Evolutionary conservation across 495 filamentous ascomycete genomes (phyloP).

Genomic region (Hyaloscypha bicolor): DNA sequence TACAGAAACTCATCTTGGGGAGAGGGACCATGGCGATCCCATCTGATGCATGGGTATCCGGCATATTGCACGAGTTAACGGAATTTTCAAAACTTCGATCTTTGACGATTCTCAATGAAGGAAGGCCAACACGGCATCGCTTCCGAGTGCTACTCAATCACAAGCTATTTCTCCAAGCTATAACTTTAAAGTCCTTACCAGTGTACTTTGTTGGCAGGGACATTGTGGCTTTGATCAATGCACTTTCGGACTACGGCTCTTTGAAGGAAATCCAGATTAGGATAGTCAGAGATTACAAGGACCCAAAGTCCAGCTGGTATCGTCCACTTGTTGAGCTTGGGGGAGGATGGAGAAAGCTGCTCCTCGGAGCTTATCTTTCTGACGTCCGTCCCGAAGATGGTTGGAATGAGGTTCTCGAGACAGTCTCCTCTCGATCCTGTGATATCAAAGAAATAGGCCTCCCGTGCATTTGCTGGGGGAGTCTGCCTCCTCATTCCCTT

Average conservation of each 20-base stretch:
- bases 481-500: not conserved
- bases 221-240: not conserved
- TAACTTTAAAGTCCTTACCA: not conserved
- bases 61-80: not conserved
- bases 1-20: not conserved
- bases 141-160: not conserved
- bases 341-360: not conserved
- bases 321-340: not conserved
- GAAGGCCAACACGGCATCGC: not conserved
- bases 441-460: not conserved
- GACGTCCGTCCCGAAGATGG: not conserved
- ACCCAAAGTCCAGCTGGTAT: not conserved
- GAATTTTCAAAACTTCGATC: not conserved
- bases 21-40: not conserved
- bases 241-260: not conserved
- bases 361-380: not conserved
- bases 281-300: not conserved
- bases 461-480: not conserved
- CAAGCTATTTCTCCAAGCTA: not conserved
- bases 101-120: not conserved
- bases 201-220: not conserved
- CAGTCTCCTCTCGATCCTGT: not conserved
- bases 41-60: not conserved
- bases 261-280: not conserved
- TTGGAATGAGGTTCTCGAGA: not conserved